Conservation (phyloP, 179 eudicot genomes). For the Beta lomatogona region DNA sequence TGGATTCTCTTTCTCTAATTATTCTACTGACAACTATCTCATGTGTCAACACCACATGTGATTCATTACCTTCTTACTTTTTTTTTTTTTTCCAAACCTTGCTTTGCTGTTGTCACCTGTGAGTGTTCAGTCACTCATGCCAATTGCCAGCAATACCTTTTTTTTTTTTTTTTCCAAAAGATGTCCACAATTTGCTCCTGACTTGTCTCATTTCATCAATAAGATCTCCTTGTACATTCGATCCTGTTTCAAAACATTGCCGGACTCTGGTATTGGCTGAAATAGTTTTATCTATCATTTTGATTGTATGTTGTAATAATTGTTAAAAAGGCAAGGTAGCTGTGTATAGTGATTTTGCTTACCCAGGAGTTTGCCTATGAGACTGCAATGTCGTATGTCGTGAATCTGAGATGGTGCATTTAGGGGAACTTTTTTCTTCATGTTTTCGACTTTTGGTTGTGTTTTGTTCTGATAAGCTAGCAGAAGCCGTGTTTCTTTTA, state of each 20-base stretch:
- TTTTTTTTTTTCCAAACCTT: neutral
- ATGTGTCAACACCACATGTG: constrained; percentile 7
- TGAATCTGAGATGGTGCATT: too few relatives aligned
- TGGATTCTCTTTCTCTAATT: neutral
- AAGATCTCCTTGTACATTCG: too few relatives aligned
- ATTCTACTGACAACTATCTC: neutral
- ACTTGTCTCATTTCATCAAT: too few relatives aligned
- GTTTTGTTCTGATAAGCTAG: neutral
- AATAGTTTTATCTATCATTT: too few relatives aligned
- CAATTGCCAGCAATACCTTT: neutral
- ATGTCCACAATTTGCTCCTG: neutral
- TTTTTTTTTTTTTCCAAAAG: neutral
- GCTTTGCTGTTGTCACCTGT: neutral
- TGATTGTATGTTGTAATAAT: too few relatives aligned
- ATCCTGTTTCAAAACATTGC: too few relatives aligned
- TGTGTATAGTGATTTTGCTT: neutral
- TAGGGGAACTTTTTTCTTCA: neutral
- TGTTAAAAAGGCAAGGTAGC: neutral
- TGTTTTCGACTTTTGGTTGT: neutral
- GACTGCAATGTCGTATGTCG: too few relatives aligned
- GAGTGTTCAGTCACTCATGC: neutral
- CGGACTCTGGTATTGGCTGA: too few relatives aligned
- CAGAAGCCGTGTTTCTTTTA: neutral
- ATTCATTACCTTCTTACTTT: neutral
- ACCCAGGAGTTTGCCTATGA: too few relatives aligned